Evolutionary conservation across 2,329 filamentous ascomycete genomes (phyloP).

Genomic region (Fusarium bulbicola): DNA sequence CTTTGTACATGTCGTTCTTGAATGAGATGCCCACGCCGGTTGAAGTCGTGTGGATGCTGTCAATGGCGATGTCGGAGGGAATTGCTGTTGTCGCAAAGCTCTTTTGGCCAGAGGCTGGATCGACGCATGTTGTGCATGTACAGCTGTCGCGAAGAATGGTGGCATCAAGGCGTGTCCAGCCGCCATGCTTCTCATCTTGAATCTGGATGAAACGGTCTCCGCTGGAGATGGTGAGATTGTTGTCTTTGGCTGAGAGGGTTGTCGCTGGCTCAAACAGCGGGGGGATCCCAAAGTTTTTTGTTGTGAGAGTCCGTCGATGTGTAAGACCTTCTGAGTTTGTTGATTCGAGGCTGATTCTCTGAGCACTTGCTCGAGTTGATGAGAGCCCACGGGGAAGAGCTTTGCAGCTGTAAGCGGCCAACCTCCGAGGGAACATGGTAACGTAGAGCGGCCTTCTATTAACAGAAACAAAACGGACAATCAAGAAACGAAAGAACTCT

Average conservation of each 20-base stretch:
- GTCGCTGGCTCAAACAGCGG: conserved; percentile 20
- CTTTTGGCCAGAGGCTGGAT: conserved; percentile 68
- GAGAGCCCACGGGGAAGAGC: conserved; percentile 2
- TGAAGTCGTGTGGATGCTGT: conserved; percentile 42
- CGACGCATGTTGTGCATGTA: conserved; percentile 61
- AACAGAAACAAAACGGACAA: neutral
- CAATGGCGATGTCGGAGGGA: conserved; percentile 46
- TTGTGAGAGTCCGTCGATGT: neutral
- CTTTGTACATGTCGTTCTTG: conserved; percentile 54
- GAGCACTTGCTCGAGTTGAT: conserved; percentile 33
- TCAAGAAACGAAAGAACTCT: neutral
- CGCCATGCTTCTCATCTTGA: conserved; percentile 26
- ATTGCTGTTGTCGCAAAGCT: conserved; percentile 58
- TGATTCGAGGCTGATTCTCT: neutral
- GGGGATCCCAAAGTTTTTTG: conserved; percentile 14
- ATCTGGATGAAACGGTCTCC: conserved; percentile 42
- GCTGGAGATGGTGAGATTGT: conserved; percentile 39
- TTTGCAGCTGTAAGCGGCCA: conserved; percentile 20
- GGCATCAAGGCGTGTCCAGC: conserved; percentile 40
- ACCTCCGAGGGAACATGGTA: conserved; percentile 26
- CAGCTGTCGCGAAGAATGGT: conserved; percentile 63
- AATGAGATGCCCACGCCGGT: conserved; percentile 68
- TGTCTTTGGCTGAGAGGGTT: conserved; percentile 8
- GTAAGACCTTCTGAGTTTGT: neutral
- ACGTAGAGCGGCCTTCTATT: neutral